Evolutionary conservation across 306 rosid genomes (phyloP), one percentile per base, ranked within the genome.

Genomic region (Castanopsis chinensis): DNA sequence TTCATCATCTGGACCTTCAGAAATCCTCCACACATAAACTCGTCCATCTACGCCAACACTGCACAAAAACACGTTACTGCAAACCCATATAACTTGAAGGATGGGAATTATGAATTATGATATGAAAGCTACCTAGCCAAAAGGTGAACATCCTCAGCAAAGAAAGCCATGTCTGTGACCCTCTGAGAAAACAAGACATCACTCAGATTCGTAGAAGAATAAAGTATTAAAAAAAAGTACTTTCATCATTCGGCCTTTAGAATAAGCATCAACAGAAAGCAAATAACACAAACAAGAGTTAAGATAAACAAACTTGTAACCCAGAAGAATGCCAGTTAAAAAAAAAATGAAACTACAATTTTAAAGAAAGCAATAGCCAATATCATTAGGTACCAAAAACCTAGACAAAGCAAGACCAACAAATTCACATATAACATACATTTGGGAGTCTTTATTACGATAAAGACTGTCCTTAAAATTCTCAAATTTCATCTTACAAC

Each of bases 101-200:
- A 60, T 3, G 55, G 25, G 54, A 74, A 32, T 35, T 5, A 63
- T 20, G 69, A 54, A n/a, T 6, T 68, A 75, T 81, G 80, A 76
- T 76, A 79, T 45, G 45, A 71, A 61, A 74, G 56, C 69, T 95
- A 96, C 99, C 98, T 96, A 79, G 97, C 93, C 90, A 96, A 87
- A 79, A 96, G 96, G 83, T 91, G 99, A 89, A 93, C 99, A 87
- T 96, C 99, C 88, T 96, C 99, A 7, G 99, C 97, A 72, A 96
- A 96, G 90, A 96, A 96, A 55, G 98, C 92, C 92, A 93, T 86
- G 88, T 96, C 99, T 25, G 99, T 96, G 88, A 96, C 98, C 93
- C 98, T 93, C 99, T 96, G 94, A 74, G 70, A 86, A 49, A 87
- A 79, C 43, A 21, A 81, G 32, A 68, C 70, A 74, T 64, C 32